Evolutionary conservation across 225 moss, liverwort and hornwort genomes (phyloP), one percentile per base, ranked within the genome.

Genomic region (Climacium dendroides): DNA sequence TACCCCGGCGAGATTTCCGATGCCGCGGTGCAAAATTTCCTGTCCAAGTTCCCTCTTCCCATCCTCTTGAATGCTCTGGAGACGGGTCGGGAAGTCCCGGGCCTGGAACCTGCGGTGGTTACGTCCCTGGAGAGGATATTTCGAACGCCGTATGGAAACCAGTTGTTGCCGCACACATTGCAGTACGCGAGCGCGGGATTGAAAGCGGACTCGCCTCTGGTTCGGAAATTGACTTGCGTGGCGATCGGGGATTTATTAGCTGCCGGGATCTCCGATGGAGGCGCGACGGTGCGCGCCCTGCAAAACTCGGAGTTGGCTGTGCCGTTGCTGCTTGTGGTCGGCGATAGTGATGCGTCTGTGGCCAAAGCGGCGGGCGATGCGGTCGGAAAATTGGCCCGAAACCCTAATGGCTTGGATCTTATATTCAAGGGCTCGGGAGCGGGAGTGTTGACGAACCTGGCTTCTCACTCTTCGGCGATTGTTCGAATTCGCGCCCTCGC

Each of bases 401-500:
- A 86, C 52, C 86, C 93, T 59, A 86, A 54, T 30, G 97, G 97
- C 81, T 89, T 97, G 91, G 93, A 96, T 78, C 89, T 97, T 10
- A 89, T 97, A 23, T 95, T 96, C 57, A 89, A 89, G 17, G 95
- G 95, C 13, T 84, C 90, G 45, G 96, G 96, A 48, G 82, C 84
- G 50, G 89, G 83, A 15, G 85, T 94, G 32, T 72, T 96, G 90
- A 91, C 78, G 63, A 81, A 95, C 78, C 88, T 97, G 92, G 92
- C 93, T 18, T 91, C 91, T 17, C 89, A 93, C 39, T 87, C 93
- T 48, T 93, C 95, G 79, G 95, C 96, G 73, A 88, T 88, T 66
- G 84, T 95, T 61, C 91, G 96, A 78, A 97, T 97, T 83, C 96
- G 97, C 35, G 93, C 94, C 74, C 91, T 97, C 25, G 89, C 96